A percentile compares a stretch with the other conserved stretches of the same genome.
These are phyloP conservation scores for Backusella australiensis DNA, from an alignment of 192 early-diverging fungal species.

Conservation along the genomic window DNA sequence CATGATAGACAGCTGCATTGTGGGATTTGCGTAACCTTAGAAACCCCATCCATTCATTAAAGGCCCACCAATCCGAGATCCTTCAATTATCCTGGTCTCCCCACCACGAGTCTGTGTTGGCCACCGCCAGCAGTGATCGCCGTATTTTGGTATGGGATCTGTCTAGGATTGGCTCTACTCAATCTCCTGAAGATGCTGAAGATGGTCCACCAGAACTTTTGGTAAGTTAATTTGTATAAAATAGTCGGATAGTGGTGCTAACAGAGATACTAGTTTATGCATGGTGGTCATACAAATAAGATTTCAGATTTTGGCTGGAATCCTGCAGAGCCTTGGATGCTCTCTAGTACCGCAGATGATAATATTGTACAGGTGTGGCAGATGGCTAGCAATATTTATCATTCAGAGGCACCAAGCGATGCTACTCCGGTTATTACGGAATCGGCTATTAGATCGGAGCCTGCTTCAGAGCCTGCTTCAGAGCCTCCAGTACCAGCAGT, in stretches of 20 bases:
- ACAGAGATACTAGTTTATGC: conserved; percentile 72
- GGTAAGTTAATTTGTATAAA: conserved; percentile 38
- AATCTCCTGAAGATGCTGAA: conserved; percentile 91
- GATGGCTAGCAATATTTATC: conserved; percentile 56
- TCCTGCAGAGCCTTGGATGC: conserved; percentile 89
- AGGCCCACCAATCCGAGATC: conserved; percentile 92
- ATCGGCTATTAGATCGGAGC: not conserved
- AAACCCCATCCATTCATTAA: conserved; percentile 78
- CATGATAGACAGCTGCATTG: conserved; percentile 73
- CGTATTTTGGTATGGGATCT: conserved; percentile 96
- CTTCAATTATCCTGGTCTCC: conserved; percentile 94
- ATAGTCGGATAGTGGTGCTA: not conserved
- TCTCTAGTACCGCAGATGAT: conserved; percentile 94
- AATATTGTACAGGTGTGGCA: conserved; percentile 99
- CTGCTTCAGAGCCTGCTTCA: not conserved
- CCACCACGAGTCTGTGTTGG: conserved; percentile 87
- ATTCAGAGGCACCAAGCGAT: not conserved
- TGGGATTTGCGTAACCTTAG: conserved; percentile 98
- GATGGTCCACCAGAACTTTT: conserved; percentile 98
- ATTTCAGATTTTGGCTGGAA: conserved; percentile 97
- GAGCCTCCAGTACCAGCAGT: too few relatives aligned
- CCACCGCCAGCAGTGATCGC: conserved; percentile 86
- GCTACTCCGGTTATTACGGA: not conserved
- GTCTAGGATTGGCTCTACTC: conserved; percentile 89
- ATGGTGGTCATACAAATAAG: conserved; percentile 98